phyloP scores from a whole-genome alignment of 2,329 filamentous ascomycete species.

The Proliferodiscus dingleyae region DNA sequence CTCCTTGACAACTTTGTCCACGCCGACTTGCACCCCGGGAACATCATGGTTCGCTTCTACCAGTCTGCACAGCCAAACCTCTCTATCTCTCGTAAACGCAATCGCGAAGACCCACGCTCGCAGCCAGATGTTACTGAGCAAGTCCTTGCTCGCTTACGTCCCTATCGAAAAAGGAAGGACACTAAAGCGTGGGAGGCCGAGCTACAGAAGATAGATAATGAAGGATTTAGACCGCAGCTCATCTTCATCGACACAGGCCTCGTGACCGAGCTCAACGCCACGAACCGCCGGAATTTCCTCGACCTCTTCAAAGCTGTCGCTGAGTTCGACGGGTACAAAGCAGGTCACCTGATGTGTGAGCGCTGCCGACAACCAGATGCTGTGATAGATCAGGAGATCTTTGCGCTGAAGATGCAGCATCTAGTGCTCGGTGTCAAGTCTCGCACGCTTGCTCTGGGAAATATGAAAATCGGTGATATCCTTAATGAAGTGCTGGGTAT shows the following conservation, averaged over 20 bases:
- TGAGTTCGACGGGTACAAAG: constrained; percentile 94
- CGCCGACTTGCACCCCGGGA: constrained; percentile 91
- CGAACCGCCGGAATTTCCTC: constrained; percentile 84
- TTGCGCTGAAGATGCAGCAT: constrained; percentile 95
- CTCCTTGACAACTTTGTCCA: constrained; percentile 97
- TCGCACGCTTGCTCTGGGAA: constrained; percentile 83
- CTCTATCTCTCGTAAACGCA: constrained; percentile 37
- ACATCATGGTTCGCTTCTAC: constrained; percentile 99
- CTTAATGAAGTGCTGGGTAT: constrained; percentile 84
- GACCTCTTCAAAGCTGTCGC: constrained; percentile 94
- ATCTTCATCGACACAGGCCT: constrained; percentile 97
- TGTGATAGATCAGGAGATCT: constrained; percentile 84
- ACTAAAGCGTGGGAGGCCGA: constrained; percentile 67
- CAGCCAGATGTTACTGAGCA: constrained; percentile 78
- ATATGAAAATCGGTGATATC: constrained; percentile 94
- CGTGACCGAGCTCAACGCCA: constrained; percentile 85
- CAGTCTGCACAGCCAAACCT: constrained; percentile 70
- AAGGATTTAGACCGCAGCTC: constrained; percentile 88
- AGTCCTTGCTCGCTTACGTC: constrained; percentile 74
- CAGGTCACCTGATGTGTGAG: constrained; percentile 92
- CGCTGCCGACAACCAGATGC: constrained; percentile 88
- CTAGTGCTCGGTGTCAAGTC: constrained; percentile 87
- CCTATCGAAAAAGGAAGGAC: constrained; percentile 59
- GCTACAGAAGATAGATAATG: constrained; percentile 70
- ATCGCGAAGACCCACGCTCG: constrained; percentile 37